These are phyloP conservation scores for Zygoascus meyerae DNA, from an alignment of 1,139 yeast genomes.

Conservation along the genomic window DNA sequence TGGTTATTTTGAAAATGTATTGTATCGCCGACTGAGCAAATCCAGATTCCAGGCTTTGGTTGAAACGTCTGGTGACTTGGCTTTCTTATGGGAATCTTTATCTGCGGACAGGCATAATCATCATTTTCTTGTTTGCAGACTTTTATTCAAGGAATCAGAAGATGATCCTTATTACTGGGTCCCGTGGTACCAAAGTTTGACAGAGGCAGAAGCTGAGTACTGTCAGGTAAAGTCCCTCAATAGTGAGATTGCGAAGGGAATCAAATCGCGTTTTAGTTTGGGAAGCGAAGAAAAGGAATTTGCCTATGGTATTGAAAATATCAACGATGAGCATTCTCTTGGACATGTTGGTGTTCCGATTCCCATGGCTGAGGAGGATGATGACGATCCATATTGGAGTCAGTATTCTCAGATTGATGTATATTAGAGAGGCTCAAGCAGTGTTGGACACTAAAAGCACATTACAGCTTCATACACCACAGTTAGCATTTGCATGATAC, in stretches of 20 bases:
- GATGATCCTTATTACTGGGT: constrained; percentile 29
- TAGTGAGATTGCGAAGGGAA: not conserved
- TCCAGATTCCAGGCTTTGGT: constrained; percentile 22
- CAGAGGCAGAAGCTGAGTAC: constrained; percentile 6
- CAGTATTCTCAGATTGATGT: constrained; percentile 11
- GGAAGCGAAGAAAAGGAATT: not conserved
- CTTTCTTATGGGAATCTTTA: constrained; percentile 27
- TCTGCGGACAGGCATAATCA: constrained; percentile 20
- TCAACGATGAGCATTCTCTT: not conserved
- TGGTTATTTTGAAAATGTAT: not conserved
- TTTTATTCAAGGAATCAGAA: constrained; percentile 25
- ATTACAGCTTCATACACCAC: too few relatives aligned
- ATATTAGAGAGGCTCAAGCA: not conserved
- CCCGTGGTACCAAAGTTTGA: constrained; percentile 13
- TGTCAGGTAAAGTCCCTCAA: constrained; percentile 2
- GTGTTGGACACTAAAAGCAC: not conserved
- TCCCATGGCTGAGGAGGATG: constrained; percentile 5
- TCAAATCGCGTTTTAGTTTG: not conserved
- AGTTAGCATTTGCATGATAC: too few relatives aligned
- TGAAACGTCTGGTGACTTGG: constrained; percentile 17
- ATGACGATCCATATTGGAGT: constrained; percentile 11
- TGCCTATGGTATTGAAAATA: not conserved
- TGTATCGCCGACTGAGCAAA: constrained; percentile 20
- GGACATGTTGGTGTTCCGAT: not conserved
- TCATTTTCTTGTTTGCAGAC: constrained; percentile 16